Evolutionary conservation across 768 basidiomycete genomes (phyloP).

Genomic region (Trametes maxima): DNA sequence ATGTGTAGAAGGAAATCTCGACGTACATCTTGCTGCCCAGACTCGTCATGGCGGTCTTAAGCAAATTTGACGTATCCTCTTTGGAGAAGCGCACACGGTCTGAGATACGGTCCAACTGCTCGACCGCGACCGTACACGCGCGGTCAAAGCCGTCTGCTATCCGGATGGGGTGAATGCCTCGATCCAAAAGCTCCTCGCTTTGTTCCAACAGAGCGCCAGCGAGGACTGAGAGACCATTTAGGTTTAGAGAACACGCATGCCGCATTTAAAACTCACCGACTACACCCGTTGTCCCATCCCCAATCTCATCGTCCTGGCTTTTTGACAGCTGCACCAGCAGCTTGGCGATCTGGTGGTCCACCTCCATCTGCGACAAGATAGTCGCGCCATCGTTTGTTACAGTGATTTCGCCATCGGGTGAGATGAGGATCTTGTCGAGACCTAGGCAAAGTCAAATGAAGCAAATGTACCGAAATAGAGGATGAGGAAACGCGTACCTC

Average conservation of each 20-base stretch:
- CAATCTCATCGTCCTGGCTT: slow-evolving; percentile 99
- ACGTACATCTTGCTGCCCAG: slow-evolving; percentile 96
- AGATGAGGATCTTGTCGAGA: slow-evolving; percentile 92
- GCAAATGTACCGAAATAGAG: background rate
- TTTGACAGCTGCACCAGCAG: slow-evolving; percentile 94
- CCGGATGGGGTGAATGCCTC: slow-evolving; percentile 98
- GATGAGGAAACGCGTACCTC: slow-evolving; percentile 56
- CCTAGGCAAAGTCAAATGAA: slow-evolving; percentile 47
- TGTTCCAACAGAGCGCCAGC: slow-evolving; percentile 97
- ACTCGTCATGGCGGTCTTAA: slow-evolving; percentile 95
- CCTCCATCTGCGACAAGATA: slow-evolving; percentile 97
- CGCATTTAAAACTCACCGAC: slow-evolving; percentile 68
- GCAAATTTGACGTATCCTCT: slow-evolving; percentile 80
- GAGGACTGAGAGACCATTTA: slow-evolving; percentile 58
- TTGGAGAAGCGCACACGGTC: slow-evolving; percentile 87
- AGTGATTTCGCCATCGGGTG: slow-evolving; percentile 97
- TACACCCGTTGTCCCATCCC: slow-evolving; percentile 98
- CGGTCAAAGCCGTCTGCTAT: slow-evolving; percentile 99
- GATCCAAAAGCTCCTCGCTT: slow-evolving; percentile 93
- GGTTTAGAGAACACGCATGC: background rate
- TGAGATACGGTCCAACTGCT: slow-evolving; percentile 87
- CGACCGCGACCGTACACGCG: slow-evolving; percentile 88
- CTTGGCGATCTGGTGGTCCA: slow-evolving; percentile 99
- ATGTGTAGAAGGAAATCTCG: background rate
- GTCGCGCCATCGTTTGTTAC: slow-evolving; percentile 99